These are phyloP conservation scores for Diplodia seriata DNA, from an alignment of 2,329 filamentous ascomycete genomes.

Conservation along the genomic window DNA sequence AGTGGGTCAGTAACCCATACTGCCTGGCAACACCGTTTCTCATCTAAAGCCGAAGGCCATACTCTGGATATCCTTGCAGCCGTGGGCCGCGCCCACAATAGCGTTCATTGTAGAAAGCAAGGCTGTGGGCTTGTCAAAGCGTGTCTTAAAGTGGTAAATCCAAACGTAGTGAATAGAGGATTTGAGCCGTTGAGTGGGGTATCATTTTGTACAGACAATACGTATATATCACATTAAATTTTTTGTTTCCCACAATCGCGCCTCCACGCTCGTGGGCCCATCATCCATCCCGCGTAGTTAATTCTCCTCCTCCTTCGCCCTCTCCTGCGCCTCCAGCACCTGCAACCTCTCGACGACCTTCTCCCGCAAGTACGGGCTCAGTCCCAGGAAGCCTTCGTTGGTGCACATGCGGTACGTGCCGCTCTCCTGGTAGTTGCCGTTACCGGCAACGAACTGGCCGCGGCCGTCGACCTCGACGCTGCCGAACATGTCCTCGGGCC, in stretches of 20 bases:
- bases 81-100: too few species aligned
- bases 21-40: too few species aligned
- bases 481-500: constrained; percentile 71
- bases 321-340: constrained; percentile 38
- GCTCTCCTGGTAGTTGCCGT: constrained; percentile 66
- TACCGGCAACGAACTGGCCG: constrained; percentile 63
- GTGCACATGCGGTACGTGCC: constrained; percentile 69
- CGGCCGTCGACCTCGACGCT: constrained; percentile 66
- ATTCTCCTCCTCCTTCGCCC: background rate
- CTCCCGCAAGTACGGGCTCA: constrained; percentile 57
- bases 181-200: background rate
- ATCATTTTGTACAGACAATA: background rate
- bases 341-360: constrained; percentile 57
- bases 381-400: constrained; percentile 62
- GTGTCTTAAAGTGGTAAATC: background rate
- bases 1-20: too few species aligned
- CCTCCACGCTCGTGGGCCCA: background rate
- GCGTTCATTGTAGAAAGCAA: too few species aligned
- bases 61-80: too few species aligned
- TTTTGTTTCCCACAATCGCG: background rate
- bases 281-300: background rate
- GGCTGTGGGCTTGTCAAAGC: too few species aligned
- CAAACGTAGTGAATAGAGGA: background rate
- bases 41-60: too few species aligned
- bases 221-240: background rate